Evolutionary conservation across 176 grass and related monocot genomes (phyloP).

Genomic region (Phoenix roebelenii): DNA sequence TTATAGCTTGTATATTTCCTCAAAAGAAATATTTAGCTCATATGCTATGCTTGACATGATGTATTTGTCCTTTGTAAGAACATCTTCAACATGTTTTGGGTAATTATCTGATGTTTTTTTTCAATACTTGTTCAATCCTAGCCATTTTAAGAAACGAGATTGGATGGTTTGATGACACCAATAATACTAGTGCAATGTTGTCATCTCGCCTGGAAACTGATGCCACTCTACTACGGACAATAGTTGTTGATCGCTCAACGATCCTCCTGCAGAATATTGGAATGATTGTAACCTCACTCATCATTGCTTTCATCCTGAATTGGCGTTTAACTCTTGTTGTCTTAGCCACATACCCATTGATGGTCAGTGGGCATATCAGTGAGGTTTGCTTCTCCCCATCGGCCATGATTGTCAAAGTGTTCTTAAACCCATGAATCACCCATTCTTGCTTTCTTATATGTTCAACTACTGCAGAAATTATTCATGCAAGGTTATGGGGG

Average conservation of each 20-base stretch:
- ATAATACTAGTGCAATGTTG: constrained; percentile 73
- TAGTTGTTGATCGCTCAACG: constrained; percentile 84
- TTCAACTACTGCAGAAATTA: constrained; percentile 53
- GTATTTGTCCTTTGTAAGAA: too few species aligned
- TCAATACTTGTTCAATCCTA: background rate
- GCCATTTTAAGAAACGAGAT: constrained; percentile 84
- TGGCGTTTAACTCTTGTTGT: constrained; percentile 90
- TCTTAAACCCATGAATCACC: too few species aligned
- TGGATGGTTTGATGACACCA: constrained; percentile 86
- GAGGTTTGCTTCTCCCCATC: constrained; percentile 30
- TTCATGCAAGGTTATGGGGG: constrained; percentile 97
- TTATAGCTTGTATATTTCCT: too few species aligned
- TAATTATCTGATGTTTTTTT: too few species aligned
- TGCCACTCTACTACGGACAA: constrained; percentile 89
- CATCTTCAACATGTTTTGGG: too few species aligned
- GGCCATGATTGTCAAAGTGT: background rate
- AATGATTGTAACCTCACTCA: constrained; percentile 84
- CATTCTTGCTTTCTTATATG: too few species aligned
- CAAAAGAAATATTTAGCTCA: too few species aligned
- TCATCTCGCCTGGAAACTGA: constrained; percentile 76
- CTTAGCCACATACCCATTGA: constrained; percentile 75
- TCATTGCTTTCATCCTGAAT: constrained; percentile 96
- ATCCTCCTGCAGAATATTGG: constrained; percentile 90
- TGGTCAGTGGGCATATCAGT: constrained; percentile 98
- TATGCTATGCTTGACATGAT: too few species aligned